Percentiles rank a stretch among this genome's conserved stretches.
phyloP scores from a whole-genome alignment of 441 rosid genomes.

The Macaranga tanarius region DNA sequence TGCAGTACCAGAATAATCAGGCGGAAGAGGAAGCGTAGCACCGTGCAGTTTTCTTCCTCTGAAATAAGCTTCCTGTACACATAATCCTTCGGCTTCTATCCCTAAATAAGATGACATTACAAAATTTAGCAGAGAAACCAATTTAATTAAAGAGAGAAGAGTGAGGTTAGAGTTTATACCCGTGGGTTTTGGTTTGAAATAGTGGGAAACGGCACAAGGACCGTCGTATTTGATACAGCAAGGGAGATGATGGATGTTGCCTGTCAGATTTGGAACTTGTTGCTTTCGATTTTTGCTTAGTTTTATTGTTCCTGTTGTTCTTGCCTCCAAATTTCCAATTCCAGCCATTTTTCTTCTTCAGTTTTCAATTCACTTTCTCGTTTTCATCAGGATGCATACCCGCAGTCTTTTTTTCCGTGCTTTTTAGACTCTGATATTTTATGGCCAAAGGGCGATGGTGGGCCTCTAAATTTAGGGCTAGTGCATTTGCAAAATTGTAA shows the following conservation, averaged over 20 bases:
- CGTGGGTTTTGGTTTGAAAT: slow-evolving; percentile 68
- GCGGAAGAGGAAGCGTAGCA: slow-evolving; percentile 55
- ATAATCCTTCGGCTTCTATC: slow-evolving; percentile 57
- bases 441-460: too few relatives aligned
- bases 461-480: too few relatives aligned
- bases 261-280: slow-evolving; percentile 38
- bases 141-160: neutral
- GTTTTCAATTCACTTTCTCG: too few relatives aligned
- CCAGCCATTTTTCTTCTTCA: slow-evolving; percentile 17
- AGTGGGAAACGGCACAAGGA: slow-evolving; percentile 65
- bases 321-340: slow-evolving; percentile 13
- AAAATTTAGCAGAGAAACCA: neutral
- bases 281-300: slow-evolving; percentile 18
- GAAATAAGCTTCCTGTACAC: slow-evolving; percentile 67
- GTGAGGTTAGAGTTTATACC: slow-evolving; percentile 30
- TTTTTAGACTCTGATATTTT: too few relatives aligned
- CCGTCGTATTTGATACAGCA: slow-evolving; percentile 76
- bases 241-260: slow-evolving; percentile 69
- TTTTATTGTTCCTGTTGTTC: slow-evolving; percentile 40
- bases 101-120: slow-evolving; percentile 31
- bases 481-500: too few relatives aligned
- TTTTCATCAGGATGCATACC: too few relatives aligned
- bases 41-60: slow-evolving; percentile 85
- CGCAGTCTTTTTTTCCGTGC: too few relatives aligned
- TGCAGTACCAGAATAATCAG: slow-evolving; percentile 61